Evolutionary conservation across 495 filamentous ascomycete species (phyloP), one percentile per base, ranked within the genome.

Genomic region (Aspergillus asperescens): DNA sequence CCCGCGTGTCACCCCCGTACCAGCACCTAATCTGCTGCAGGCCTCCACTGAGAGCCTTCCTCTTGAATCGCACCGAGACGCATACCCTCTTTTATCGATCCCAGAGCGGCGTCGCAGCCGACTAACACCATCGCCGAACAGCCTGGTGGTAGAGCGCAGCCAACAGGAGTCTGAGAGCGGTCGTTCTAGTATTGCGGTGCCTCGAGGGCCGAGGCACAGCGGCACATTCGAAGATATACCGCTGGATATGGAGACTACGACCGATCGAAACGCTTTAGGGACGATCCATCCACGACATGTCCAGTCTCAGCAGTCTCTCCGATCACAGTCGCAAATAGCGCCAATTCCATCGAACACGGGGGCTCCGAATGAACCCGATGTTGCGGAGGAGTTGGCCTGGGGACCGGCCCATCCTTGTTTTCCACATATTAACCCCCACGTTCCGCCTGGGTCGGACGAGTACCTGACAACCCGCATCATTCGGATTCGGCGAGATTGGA

Each of bases 361-460:
- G 28, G 75, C 71, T 34, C 76, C 75, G 23, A 58, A 80, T 34
- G 80, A 83, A 69, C 52, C 62, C 7, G 73, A 73, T 24, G 63
- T 71, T 22, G 68, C 70, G 12, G 74, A 79, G 31, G 78, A 82
- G 31, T 68, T 78, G 48, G 70, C 78, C 18, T 96, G 90, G 90
- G 89, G 89, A 2, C 89, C 90, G 18, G 82, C 84, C 18, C 91
- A 96, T 62, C 90, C 90, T 5, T 95, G 90, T 66, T 95, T 83
- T 63, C 91, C 91, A 35, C 93, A 99, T 67, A 75, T 85, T 48
- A 99, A 99, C 65, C 89, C 91, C 0, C 89, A 95, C 65, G 88
- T 96, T 15, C 88, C 91, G 1, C 62, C 86, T 16, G 76, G 81
- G 39, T 92, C 88, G 1, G 74, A 80, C 6, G 81, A 95, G 56